Evolutionary conservation across 495 filamentous ascomycete genomes (phyloP), one percentile per base, ranked within the genome.

Genomic region (Podospora comata): DNA sequence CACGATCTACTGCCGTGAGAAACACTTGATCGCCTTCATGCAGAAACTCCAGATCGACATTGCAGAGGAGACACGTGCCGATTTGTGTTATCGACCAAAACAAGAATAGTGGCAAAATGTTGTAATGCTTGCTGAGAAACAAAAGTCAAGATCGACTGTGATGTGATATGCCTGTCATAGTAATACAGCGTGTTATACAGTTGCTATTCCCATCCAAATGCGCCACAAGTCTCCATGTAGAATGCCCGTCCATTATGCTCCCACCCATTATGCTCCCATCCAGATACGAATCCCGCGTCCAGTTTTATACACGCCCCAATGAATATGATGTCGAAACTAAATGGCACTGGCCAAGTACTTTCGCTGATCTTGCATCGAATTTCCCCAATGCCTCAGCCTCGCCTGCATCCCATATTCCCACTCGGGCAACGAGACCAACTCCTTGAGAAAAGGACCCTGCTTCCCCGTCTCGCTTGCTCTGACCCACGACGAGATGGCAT

Each of bases 391-490:
- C 34, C 54, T 69, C 4, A 74, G 39, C 57, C 71, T 44, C 0
- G 73, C 66, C 27, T 44, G 28, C 2, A 77, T 18, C 1, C 65
- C 58, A 39, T 65, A 70, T 62, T 80, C 76, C 54, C 77, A 83
- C 65, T 81, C 80, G 9, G 81, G 81, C 76, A 80, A 68, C 6
- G 26, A 71, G 67, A 78, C 72, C 18, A 83, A 20, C 44, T 78
- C 77, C 58, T 69, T 65, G 19, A 74, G 60, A 54, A 83, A 82
- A 3, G 74, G 73, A 18, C 77, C 74, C 16, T 55, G 27, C 18
- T 64, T n/a, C n/a, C 69, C 73, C 16, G n/a, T 26, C 4, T 30
- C 65, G 60, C 69, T 27, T 9, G 30, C 6, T 9, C 16, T 39
- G 11, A 79, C n/a, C 2, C 60, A 66, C 1, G 48, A 3, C 16